Base-by-base conservation (phyloP, 2,329 filamentous ascomycete species). In the Ophiognomonia clavigignenti-juglandacearum region DNA sequence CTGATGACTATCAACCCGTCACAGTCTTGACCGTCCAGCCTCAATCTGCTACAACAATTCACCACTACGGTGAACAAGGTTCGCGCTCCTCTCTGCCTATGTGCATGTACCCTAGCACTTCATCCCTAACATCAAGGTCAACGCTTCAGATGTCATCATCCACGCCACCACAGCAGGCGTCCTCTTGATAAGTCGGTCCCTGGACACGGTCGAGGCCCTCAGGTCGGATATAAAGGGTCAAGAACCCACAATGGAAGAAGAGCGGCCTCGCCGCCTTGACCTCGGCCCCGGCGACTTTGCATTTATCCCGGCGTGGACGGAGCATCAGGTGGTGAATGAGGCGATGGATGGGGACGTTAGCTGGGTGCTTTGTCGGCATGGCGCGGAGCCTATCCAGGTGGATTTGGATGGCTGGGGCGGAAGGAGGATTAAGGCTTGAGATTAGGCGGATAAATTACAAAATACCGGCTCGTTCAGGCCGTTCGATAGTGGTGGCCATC, bases 21-120 rank as follows among this genome's bases (percentile, higher is more conserved):
- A 46, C 53, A 79, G 78, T 86, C 9, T 73, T 86, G 64, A 76
- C 82, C 32, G 78, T 83, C 2, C 78, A 80, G 53, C 80, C 84
- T 6, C 74, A 77, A 43, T 80, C 79, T 23, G 66, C 73, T 3
- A 82, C 81, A 0, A 74, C 78, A 6, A 71, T 88, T 19, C 82
- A 85, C 53, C 85, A 88, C 57, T 82, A 88, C 56, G 83, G 82
- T 45, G 75, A 82, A 58, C 81, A 87, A 72, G 78, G 78, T 81
- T 59, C 56, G 69, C 54, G 26, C 7, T 37, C 22, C 7, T 42
- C 43, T 31, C 41, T 26, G 20, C 13, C 19, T 8, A 36, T 34
- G 23, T 27, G 53, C 26, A 9, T 50, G 16, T 4, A 16, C 22
- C 53, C 22, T 26, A 22, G 2, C 32, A 22, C 16, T 10, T n/a